Conservation (phyloP, 2,329 filamentous ascomycete genomes). For the Ceratocystis cacaofunesta region DNA sequence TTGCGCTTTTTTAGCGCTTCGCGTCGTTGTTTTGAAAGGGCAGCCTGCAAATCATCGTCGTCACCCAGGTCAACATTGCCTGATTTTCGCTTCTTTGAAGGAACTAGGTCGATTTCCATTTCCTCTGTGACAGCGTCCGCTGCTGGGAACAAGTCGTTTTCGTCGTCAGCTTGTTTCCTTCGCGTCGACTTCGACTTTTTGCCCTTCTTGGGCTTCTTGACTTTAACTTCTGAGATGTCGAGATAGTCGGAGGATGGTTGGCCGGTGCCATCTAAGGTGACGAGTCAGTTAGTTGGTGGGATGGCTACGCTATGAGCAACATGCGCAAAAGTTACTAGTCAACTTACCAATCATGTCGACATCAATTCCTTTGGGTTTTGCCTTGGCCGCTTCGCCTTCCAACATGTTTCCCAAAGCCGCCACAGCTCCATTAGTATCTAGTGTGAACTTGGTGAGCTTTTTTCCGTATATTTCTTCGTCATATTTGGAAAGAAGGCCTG, state of each 20-base stretch:
- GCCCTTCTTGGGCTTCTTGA: constrained; percentile 90
- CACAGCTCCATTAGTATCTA: constrained; percentile 62
- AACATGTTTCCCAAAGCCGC: constrained; percentile 46
- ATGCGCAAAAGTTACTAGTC: background rate
- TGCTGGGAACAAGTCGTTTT: constrained; percentile 42
- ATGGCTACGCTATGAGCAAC: constrained; percentile 28
- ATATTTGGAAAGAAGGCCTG: constrained; percentile 72
- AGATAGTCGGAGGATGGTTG: constrained; percentile 65
- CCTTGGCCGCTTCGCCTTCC: constrained; percentile 31
- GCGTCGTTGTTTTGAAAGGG: constrained; percentile 66
- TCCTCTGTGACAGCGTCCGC: constrained; percentile 20
- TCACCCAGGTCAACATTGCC: constrained; percentile 62
- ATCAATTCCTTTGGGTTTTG: constrained; percentile 53
- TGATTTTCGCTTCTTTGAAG: constrained; percentile 45
- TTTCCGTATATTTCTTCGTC: constrained; percentile 91
- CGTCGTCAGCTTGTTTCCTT: constrained; percentile 50
- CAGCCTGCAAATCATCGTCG: constrained; percentile 82
- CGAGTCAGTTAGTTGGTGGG: background rate
- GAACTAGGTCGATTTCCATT: constrained; percentile 61
- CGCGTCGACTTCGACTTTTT: constrained; percentile 69
- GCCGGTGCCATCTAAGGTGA: constrained; percentile 9
- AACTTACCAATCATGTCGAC: constrained; percentile 58
- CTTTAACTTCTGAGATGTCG: constrained; percentile 71
- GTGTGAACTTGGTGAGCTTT: constrained; percentile 72
- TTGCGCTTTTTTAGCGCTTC: constrained; percentile 85